Percentiles rank a stretch among this genome's conserved stretches.
phyloP scores from a whole-genome alignment of 2,329 filamentous ascomycete species.

The Tricladium varicosporioides region DNA sequence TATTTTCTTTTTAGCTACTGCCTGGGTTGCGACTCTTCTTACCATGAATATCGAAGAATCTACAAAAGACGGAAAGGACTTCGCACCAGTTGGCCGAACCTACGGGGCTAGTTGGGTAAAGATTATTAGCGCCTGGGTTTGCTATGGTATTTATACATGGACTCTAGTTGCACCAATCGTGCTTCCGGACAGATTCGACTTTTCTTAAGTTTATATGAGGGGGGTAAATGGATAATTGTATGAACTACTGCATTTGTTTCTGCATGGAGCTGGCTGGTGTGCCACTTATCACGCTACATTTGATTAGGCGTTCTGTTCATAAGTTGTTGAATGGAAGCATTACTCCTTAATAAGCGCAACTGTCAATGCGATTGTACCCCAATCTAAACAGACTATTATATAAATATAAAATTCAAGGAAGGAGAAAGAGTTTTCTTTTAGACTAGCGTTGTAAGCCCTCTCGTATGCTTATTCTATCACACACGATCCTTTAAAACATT shows the following conservation, averaged over 20 bases:
- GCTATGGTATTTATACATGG: constrained; percentile 93
- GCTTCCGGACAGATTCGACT: constrained; percentile 82
- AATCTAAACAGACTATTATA: too few relatives aligned
- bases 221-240: not conserved
- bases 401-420: too few relatives aligned
- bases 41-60: constrained; percentile 72
- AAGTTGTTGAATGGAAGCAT: too few relatives aligned
- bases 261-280: not conserved
- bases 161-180: constrained; percentile 83
- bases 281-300: too few relatives aligned
- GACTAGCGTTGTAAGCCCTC: too few relatives aligned
- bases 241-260: constrained; percentile 7
- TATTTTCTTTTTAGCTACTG: constrained; percentile 95
- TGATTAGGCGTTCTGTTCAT: too few relatives aligned
- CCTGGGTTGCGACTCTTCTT: constrained; percentile 91
- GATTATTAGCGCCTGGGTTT: constrained; percentile 96
- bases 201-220: constrained; percentile 32
- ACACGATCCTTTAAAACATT: constrained; percentile 37
- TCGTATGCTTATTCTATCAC: too few relatives aligned
- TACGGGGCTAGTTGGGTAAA: constrained; percentile 99
- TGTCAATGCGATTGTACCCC: too few relatives aligned
- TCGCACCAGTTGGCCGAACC: constrained; percentile 89
- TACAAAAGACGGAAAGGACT: constrained; percentile 68
- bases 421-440: too few relatives aligned
- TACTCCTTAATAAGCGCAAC: too few relatives aligned